Conservation (phyloP, 2,329 filamentous ascomycete genomes). For the Diaporthe batatas region DNA sequence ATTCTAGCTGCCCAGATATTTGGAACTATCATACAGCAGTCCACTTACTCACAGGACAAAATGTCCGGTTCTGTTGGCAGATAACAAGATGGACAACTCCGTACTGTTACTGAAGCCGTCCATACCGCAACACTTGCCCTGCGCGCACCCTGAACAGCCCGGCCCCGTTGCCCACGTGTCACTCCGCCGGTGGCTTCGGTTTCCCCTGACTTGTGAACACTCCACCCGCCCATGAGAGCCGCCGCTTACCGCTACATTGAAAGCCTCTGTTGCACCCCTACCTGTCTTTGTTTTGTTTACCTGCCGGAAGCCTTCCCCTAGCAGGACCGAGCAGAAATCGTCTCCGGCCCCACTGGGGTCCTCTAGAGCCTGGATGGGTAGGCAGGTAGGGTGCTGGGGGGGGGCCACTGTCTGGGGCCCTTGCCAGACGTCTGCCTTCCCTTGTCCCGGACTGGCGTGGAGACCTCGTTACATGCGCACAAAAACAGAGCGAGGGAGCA, state of each 20-base stretch:
- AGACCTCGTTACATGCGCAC: conserved; percentile 20
- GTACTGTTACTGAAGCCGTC: not conserved
- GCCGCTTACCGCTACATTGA: conserved; percentile 36
- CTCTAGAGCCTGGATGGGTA: conserved; percentile 2
- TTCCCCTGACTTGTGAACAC: conserved; percentile 16
- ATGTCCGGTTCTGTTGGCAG: not conserved
- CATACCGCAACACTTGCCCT: conserved; percentile 9
- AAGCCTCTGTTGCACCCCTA: conserved; percentile 14
- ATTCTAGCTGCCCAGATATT: not conserved
- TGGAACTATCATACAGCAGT: not conserved
- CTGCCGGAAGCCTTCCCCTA: conserved; percentile 32
- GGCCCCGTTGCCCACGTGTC: conserved; percentile 41
- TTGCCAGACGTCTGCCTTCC: not conserved
- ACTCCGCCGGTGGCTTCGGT: conserved; percentile 31
- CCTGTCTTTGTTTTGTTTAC: conserved; percentile 20
- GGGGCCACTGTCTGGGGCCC: conserved; percentile 11
- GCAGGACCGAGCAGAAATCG: conserved; percentile 20
- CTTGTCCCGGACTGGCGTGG: conserved; percentile 9
- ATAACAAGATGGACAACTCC: not conserved
- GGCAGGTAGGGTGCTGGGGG: too few relatives aligned
- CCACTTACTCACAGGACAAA: not conserved
- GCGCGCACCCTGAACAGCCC: conserved; percentile 24
- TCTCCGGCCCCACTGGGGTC: not conserved
- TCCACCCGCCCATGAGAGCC: conserved; percentile 31
- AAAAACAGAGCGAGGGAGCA: not conserved